Evolutionary conservation across 2,329 filamentous ascomycete genomes (phyloP), one percentile per base, ranked within the genome.

Genomic region (Talaromyces sp.): DNA sequence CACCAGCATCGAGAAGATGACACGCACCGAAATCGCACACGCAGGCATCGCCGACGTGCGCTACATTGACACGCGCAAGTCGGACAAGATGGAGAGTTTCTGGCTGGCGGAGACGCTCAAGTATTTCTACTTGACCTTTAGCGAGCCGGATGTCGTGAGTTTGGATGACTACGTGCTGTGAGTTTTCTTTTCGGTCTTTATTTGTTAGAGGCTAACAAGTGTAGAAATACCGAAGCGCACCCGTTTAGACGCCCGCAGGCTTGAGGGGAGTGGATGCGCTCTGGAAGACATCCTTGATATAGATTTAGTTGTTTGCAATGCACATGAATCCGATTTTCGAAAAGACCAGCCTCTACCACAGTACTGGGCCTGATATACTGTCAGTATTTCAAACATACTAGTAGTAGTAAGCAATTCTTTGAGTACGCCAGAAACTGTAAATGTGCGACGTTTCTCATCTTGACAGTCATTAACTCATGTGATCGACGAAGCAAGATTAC

Each of bases 61-160:
- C 29, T 63, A 68, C 46, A 55, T 48, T 1, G 54, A 68, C 19
- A 62, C 75, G 6, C 57, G 52, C n/a, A 66, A 72, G 31, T 58
- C 68, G 46, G 74, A 78, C 58, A 71, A 72, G 52, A 78, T 78
- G 75, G 75, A 78, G 61, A 78, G 75, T 59, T 78, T 77, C 64
- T 79, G 76, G 76, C 64, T 77, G n/a, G 73, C 75, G 0, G 76
- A 79, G 65, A 79, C 76, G 5, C 65, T 79, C 58, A 78, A 79
- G 57, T 78, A 79, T 61, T 74, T 78, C 53, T 79, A 77, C 43
- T 69, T 78, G n/a, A 74, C 76, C 27, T 78, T 79, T 61, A 75
- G 73, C 3, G 74, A 76, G 57, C 74, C 75, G 6, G 65, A 70
- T 55, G 60, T 71, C 52, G 66, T 79, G 43, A 77, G 71, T 62